These are phyloP conservation scores for Logfia minima DNA, from an alignment of 129 eudicot species.

Conservation along the genomic window DNA sequence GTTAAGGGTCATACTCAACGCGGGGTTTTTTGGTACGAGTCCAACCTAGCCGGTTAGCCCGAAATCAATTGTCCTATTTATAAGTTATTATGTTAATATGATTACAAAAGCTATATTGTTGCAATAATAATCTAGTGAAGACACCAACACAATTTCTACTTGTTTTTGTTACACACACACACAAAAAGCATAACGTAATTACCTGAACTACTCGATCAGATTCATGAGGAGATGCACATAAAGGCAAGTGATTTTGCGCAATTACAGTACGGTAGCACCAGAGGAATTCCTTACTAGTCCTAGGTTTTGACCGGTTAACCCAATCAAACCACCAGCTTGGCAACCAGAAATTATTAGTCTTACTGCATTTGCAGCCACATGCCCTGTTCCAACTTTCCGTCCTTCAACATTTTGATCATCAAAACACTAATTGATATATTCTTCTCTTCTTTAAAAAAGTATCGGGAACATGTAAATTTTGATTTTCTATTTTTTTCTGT, in stretches of 20 bases:
- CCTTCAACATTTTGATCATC: constrained; percentile 51
- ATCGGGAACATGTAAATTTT: no score
- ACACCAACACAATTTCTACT: constrained; percentile 2
- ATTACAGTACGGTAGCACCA: constrained; percentile 82
- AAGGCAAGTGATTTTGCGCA: constrained; percentile 88
- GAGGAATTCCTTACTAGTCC: constrained; percentile 74
- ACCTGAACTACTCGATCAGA: constrained; percentile 99
- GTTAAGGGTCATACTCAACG: no score
- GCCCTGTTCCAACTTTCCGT: constrained; percentile 59
- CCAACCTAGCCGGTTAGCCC: neutral
- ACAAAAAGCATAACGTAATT: neutral
- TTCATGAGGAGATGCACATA: constrained; percentile 96
- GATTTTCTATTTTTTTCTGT: no score
- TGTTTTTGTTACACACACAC: neutral
- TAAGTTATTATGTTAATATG: no score
- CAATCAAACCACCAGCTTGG: constrained; percentile 94
- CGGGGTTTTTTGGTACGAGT: no score
- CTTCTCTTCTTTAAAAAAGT: no score
- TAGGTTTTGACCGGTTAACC: constrained; percentile 88
- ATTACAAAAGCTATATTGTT: neutral
- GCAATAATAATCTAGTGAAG: neutral
- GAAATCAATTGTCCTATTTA: neutral
- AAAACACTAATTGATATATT: no score
- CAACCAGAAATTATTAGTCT: constrained; percentile 91
- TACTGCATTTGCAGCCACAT: constrained; percentile 81